Conservation (phyloP, 441 rosid genomes). For the Eruca vesicaria region DNA sequence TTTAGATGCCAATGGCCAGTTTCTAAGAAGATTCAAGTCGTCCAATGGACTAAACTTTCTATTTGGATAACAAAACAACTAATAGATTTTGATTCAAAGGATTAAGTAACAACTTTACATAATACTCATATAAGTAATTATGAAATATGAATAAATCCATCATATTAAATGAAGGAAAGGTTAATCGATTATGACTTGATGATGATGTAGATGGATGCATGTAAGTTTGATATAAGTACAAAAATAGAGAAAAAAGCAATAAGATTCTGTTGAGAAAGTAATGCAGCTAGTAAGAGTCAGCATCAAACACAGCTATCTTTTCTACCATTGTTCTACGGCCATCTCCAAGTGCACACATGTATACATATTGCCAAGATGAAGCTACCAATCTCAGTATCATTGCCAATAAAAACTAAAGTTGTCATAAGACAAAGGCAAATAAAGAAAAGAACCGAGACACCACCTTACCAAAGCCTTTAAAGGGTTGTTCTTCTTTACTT, state of each 20-base stretch:
- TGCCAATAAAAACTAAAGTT: background rate
- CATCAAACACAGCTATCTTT: conserved; percentile 22
- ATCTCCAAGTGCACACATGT: background rate
- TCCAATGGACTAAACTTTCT: too few relatives aligned
- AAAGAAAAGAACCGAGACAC: background rate
- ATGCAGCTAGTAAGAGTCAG: conserved; percentile 17
- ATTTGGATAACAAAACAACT: too few relatives aligned
- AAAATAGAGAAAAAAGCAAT: background rate
- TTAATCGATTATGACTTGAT: background rate
- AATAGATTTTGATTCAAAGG: too few relatives aligned
- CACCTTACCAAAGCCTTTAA: conserved; percentile 6
- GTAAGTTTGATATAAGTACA: background rate
- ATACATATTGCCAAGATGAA: background rate
- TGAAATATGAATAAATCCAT: background rate
- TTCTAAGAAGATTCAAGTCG: too few relatives aligned
- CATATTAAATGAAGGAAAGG: background rate
- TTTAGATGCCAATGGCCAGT: too few relatives aligned
- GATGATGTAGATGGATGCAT: background rate
- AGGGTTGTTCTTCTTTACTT: background rate
- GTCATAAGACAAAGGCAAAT: conserved; percentile 18
- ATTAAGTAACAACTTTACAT: too few relatives aligned
- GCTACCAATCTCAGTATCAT: background rate
- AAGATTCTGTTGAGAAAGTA: background rate
- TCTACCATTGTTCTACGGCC: background rate
- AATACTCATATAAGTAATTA: too few relatives aligned